Evolutionary conservation across 139 green algal genomes (phyloP).

Genomic region (Prasinococcaceae sp.): DNA sequence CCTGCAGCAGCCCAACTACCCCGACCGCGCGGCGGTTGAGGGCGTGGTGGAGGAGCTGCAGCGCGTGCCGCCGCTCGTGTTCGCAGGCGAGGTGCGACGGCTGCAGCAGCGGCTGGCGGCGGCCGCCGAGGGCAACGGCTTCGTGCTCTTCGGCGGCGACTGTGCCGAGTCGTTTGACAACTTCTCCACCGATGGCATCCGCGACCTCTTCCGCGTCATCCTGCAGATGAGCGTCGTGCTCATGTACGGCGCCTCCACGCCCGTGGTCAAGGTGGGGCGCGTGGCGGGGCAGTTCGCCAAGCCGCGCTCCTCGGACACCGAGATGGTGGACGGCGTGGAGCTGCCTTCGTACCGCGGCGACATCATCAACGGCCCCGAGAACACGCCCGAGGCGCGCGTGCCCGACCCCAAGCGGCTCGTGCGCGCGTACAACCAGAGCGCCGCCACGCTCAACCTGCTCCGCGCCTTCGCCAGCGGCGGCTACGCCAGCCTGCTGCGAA

Average conservation of each 20-base stretch:
- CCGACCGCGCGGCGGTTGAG: constrained; percentile 37
- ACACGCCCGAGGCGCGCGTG: constrained; percentile 65
- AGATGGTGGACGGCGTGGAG: constrained; percentile 49
- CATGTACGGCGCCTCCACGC: constrained; percentile 86
- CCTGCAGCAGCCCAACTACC: constrained; percentile 63
- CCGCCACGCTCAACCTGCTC: constrained; percentile 94
- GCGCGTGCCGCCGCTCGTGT: constrained; percentile 80
- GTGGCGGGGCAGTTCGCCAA: constrained; percentile 99
- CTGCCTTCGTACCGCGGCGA: constrained; percentile 89
- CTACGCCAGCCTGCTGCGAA: constrained; percentile 80
- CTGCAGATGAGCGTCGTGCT: constrained; percentile 82
- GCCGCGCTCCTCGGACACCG: constrained; percentile 61
- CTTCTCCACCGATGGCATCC: constrained; percentile 89
- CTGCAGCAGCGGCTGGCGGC: constrained; percentile 74
- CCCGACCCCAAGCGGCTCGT: constrained; percentile 70
- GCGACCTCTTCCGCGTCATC: constrained; percentile 37
- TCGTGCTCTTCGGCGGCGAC: constrained; percentile 64
- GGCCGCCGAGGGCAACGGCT: constrained; percentile 57
- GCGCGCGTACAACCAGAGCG: constrained; percentile 88
- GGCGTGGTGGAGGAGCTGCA: constrained; percentile 47
- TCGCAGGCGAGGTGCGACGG: constrained; percentile 85
- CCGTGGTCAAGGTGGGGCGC: constrained; percentile 87
- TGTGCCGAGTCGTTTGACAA: constrained; percentile 92
- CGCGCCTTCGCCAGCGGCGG: constrained; percentile 85
- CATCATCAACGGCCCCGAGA: constrained; percentile 93